Conservation (phyloP, 164 flowering plant genomes). For the Magnolia sinica region DNA sequence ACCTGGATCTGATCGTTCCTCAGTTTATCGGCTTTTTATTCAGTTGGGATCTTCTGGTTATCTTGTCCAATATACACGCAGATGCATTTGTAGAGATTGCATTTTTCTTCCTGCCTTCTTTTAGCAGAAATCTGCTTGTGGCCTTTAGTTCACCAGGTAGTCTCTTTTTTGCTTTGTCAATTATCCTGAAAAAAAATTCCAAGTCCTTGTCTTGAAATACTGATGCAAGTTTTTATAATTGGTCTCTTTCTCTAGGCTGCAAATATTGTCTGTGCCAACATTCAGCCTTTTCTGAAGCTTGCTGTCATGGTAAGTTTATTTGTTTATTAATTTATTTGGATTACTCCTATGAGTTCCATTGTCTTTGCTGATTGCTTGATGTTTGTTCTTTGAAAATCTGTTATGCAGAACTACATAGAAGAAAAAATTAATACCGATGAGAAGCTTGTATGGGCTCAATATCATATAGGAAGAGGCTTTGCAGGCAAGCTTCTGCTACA, state of each 20-base stretch:
- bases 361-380: background rate
- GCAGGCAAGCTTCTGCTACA: slow-evolving; percentile 37
- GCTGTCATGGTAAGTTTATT: slow-evolving; percentile 39
- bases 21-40: no score
- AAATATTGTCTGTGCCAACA: slow-evolving; percentile 68
- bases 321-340: background rate
- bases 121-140: background rate
- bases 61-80: background rate
- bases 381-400: background rate
- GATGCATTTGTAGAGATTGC: background rate
- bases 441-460: slow-evolving; percentile 50
- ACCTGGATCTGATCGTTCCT: background rate
- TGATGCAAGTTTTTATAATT: background rate
- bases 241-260: slow-evolving; percentile 52
- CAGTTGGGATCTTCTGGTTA: background rate
- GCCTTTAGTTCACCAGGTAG: background rate
- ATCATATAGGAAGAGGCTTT: slow-evolving; percentile 67
- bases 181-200: background rate
- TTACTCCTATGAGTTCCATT: background rate
- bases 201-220: background rate
- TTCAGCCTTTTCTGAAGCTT: slow-evolving; percentile 80
- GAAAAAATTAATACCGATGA: slow-evolving; percentile 61
- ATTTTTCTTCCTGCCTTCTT: background rate
- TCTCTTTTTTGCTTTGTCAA: background rate
- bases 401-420: slow-evolving; percentile 54